Evolutionary conservation across 371 early-diverging fungal genomes (phyloP).

Genomic region (Umbelopsis sp.): DNA sequence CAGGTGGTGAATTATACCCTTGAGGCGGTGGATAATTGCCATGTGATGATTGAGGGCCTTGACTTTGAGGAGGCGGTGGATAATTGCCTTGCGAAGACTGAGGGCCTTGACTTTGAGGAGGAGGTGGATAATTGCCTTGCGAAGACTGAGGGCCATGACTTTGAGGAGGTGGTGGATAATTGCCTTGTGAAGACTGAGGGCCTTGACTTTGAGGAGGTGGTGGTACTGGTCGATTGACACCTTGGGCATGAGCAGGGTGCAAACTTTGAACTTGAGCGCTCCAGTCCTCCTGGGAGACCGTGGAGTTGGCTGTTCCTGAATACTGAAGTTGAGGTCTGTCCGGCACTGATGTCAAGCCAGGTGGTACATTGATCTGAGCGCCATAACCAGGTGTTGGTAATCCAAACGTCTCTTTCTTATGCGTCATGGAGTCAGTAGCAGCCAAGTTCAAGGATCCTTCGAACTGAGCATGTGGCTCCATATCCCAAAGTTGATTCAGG

Average conservation of each 20-base stretch:
- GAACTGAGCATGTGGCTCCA: conserved; percentile 45
- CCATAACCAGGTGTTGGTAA: conserved; percentile 50
- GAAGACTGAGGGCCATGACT: conserved; percentile 22
- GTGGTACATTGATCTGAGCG: conserved; percentile 48
- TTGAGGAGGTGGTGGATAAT: background rate
- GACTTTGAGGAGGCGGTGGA: background rate
- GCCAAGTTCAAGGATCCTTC: conserved; percentile 42
- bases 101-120: background rate
- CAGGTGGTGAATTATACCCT: background rate
- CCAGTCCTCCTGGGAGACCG: background rate
- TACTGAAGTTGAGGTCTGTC: conserved; percentile 21
- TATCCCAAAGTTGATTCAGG: conserved; percentile 44
- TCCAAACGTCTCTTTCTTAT: conserved; percentile 49
- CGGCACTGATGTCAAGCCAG: conserved; percentile 41
- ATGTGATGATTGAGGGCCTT: conserved; percentile 18
- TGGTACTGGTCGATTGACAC: background rate
- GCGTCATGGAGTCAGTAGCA: conserved; percentile 35
- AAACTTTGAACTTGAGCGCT: background rate
- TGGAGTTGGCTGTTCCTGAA: background rate
- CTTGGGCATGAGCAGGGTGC: conserved; percentile 1
- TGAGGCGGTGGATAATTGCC: conserved; percentile 15
- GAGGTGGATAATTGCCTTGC: too few relatives aligned
- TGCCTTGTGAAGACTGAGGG: conserved; percentile 19
- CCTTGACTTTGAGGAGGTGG: conserved; percentile 12
- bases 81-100: conserved; percentile 15